Evolutionary conservation across 176 grass and related monocot species (phyloP).

Genomic region (Eragrostis curvula): DNA sequence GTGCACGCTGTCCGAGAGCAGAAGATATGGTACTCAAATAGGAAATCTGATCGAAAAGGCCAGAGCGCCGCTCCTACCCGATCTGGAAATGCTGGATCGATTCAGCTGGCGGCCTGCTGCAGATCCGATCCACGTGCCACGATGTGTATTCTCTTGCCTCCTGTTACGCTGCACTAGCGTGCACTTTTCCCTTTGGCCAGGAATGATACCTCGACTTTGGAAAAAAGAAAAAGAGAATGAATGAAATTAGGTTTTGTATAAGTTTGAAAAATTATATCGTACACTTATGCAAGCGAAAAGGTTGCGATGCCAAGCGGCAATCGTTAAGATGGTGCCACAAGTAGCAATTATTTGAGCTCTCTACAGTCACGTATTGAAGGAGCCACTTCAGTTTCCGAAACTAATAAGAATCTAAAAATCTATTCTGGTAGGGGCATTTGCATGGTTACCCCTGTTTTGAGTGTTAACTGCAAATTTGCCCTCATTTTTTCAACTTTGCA

Average conservation of each 20-base stretch:
- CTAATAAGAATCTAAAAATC: not conserved
- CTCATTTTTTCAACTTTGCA: no score
- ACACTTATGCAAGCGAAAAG: not conserved
- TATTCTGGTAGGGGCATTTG: no score
- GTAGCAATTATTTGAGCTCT: not conserved
- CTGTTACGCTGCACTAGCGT: no score
- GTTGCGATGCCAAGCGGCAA: not conserved
- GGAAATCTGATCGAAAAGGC: slow-evolving; percentile 40
- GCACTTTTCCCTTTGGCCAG: not conserved
- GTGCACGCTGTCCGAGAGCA: slow-evolving; percentile 37
- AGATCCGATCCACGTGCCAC: not conserved
- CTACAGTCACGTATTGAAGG: not conserved
- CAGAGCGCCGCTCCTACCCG: slow-evolving; percentile 30
- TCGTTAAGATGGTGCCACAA: not conserved
- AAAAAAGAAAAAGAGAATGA: not conserved
- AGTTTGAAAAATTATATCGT: not conserved
- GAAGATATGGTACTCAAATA: slow-evolving; percentile 55
- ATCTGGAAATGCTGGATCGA: slow-evolving; percentile 45
- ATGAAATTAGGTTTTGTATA: not conserved
- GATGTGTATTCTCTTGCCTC: not conserved
- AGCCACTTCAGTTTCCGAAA: not conserved
- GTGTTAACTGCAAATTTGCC: no score
- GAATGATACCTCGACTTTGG: not conserved
- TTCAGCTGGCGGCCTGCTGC: not conserved
- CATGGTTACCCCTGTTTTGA: no score